Base-by-base conservation (phyloP, 768 basidiomycete species). In the Leccinum imitatum region DNA sequence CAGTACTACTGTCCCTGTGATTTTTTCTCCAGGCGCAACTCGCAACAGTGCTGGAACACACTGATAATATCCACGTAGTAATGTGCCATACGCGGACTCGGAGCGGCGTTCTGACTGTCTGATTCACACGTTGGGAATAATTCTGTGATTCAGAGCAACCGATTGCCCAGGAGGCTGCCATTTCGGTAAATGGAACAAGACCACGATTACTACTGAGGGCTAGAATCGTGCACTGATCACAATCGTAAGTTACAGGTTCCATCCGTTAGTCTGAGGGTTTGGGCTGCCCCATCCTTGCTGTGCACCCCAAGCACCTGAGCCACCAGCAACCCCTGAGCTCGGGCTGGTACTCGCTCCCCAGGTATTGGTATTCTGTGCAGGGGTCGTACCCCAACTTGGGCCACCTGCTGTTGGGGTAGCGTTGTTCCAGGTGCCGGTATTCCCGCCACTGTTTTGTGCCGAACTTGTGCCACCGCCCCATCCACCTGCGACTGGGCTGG, bases 221-320 rank as follows among this genome's bases (percentile, higher is more conserved):
- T 17, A 9, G n/a, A 19, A 44, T 44, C 17, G 3, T 15, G 9
- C 15, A 15, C 11, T 31, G 11, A 58, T 46, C 6, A 53, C 13
- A 44, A 47, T 17, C 10, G 17, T 8, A 14, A 9, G 21, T 69
- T 53, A 75, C 30, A 76, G 51, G 57, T 79, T 84, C 85, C 85
- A 87, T 17, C 85, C 85, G 64, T 81, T 82, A 17, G 82, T 67
- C 56, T 80, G 81, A 57, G 71, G 82, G 39, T 63, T 76, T 37
- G 81, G 79, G 66, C 79, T 85, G 56, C 73, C 76, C 84, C 79
- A 85, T 11, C 85, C 85, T 66, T 60, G 69, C 53, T 59, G 77
- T 41, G 62, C 62, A n/a, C 69, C 71, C 73, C 74, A 74, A 15
- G 64, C 50, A 8, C 59, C 51, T 44, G 67, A 54, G 3, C 60